A percentile compares a stretch with the other conserved stretches of the same genome.
Conservation (phyloP, 345 rosid species). For the Reutealis trisperma region DNA sequence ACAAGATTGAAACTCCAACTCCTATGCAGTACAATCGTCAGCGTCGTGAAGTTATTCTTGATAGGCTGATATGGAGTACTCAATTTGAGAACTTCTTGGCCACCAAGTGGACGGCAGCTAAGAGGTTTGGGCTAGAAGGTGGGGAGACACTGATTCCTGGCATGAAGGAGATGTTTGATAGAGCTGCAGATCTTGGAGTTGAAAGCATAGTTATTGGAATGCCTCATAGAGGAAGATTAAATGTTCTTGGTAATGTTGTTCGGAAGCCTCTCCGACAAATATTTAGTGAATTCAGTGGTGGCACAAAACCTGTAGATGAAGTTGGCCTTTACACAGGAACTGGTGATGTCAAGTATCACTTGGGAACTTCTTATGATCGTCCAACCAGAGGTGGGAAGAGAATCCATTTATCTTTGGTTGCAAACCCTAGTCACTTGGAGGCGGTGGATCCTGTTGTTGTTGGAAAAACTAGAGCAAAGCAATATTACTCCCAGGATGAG, state of each 20-base stretch:
- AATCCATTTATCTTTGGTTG: constrained; percentile 82
- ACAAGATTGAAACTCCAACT: constrained; percentile 84
- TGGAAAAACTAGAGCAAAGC: constrained; percentile 84
- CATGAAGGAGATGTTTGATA: constrained; percentile 88
- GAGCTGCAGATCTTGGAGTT: constrained; percentile 76
- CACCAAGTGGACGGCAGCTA: constrained; percentile 81
- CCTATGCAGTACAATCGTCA: constrained; percentile 63
- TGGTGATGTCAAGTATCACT: constrained; percentile 82
- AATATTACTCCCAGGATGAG: constrained; percentile 65
- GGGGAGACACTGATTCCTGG: constrained; percentile 88
- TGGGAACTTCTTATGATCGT: constrained; percentile 86
- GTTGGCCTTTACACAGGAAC: constrained; percentile 81
- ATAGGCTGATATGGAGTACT: constrained; percentile 82
- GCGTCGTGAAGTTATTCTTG: constrained; percentile 71
- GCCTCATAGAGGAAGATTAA: constrained; percentile 81
- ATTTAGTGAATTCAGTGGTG: constrained; percentile 81
- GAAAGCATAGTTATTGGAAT: constrained; percentile 80
- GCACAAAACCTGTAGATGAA: constrained; percentile 81
- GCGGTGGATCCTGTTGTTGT: constrained; percentile 85
- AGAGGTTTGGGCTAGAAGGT: constrained; percentile 91
- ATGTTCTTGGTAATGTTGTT: constrained; percentile 79
- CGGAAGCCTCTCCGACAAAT: constrained; percentile 79
- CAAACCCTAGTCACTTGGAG: constrained; percentile 90
- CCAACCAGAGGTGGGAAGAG: constrained; percentile 87
- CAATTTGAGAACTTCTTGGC: constrained; percentile 91